Evolutionary conservation across 257 asterid genomes (phyloP), one percentile per base, ranked within the genome.

Genomic region (Catharanthus roseus): DNA sequence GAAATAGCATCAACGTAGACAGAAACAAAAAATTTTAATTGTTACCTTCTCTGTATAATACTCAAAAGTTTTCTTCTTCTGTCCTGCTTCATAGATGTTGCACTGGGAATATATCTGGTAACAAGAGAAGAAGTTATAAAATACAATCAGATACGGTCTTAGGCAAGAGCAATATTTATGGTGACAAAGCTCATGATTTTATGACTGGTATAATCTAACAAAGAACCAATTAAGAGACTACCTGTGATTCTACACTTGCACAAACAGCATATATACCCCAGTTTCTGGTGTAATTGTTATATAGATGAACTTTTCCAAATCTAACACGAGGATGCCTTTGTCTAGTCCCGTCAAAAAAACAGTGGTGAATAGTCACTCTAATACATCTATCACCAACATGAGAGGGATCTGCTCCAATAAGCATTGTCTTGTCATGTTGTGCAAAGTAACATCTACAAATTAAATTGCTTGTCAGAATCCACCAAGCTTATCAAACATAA

Each of bases 171-270:
- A 47, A 39, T 58, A 45, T 23, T 57, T n/a, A 24, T 34, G 18
- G 8, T 21, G 12, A 21, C 21, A 65, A 65, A 13, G 2, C 9
- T 8, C 41, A 31, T 15, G 2, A 26, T 67, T 29, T 61, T 29
- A 26, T 29, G 39, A 38, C 41, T n/a, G 4, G 21, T 13, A 61
- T 10, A 3, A 29, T 60, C 33, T 67, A 34, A 31, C 60, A 39
- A 63, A 61, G 50, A 72, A 29, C 18, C 6, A 47, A 80, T 75
- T 50, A 21, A n/a, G 51, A 42, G 18, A 21, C 62, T 75, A 92
- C 98, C 93, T 87, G 97, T 66, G 98, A 86, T 83, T 92, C 98
- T 36, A 92, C 97, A 81, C 98, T 92, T 63, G 97, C 97, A 82
- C 98, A 92, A 65, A 92, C 86, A 74, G 97, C 96, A 76, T 92